Conservation (phyloP, 805 yeast genomes). For the Torulaspora franciscae region DNA sequence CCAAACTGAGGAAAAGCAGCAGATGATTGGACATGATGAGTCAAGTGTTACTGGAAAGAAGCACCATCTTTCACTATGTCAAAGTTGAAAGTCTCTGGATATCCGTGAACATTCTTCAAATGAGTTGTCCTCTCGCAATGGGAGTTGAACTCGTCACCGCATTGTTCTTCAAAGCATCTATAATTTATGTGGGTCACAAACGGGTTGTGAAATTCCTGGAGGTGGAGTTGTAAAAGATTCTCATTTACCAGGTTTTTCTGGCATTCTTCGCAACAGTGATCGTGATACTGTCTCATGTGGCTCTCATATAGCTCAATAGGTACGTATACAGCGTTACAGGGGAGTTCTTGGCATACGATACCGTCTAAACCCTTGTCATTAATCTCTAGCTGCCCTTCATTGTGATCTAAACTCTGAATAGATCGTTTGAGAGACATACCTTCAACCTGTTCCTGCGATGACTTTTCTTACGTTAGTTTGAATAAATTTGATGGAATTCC, state of each 20-base stretch:
- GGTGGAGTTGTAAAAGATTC: slow-evolving; percentile 42
- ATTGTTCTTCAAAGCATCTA: slow-evolving; percentile 41
- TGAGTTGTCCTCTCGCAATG: slow-evolving; percentile 44
- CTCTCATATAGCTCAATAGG: slow-evolving; percentile 14
- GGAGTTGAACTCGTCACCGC: slow-evolving; percentile 39
- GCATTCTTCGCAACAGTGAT: slow-evolving; percentile 38
- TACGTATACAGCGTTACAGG: slow-evolving; percentile 16
- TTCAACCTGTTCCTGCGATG: background rate
- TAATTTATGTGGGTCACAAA: slow-evolving; percentile 35
- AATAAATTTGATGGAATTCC: background rate
- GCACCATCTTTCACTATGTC: slow-evolving; percentile 32
- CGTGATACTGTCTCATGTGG: slow-evolving; percentile 18
- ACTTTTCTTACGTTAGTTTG: background rate
- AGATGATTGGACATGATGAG: slow-evolving; percentile 31
- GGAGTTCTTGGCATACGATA: slow-evolving; percentile 17
- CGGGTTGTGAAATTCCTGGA: slow-evolving; percentile 51
- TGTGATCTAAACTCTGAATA: background rate
- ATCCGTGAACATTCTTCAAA: slow-evolving; percentile 45
- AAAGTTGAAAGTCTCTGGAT: slow-evolving; percentile 16
- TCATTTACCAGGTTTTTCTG: slow-evolving; percentile 42
- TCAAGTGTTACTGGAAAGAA: slow-evolving; percentile 37
- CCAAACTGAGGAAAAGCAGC: slow-evolving; percentile 46
- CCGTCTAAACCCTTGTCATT: background rate
- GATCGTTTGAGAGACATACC: background rate
- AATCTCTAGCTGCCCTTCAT: background rate